Evolutionary conservation across 495 filamentous ascomycete species (phyloP).

Genomic region (Ramalina peruviana): DNA sequence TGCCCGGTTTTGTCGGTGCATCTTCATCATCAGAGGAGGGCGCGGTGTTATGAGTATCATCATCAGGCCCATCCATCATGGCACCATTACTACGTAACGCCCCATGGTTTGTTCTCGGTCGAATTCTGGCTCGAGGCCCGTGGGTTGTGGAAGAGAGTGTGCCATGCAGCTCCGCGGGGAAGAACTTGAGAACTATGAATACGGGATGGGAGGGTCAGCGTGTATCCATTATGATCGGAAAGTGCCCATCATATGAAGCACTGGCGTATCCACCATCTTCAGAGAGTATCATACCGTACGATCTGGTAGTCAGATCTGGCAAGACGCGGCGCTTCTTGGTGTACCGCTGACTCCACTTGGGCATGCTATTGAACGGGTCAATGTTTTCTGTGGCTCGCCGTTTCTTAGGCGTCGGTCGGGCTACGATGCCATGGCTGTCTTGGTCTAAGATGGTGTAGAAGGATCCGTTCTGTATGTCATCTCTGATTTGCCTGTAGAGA

Average conservation of each 20-base stretch:
- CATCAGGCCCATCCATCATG: neutral
- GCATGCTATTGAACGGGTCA: constrained; percentile 48
- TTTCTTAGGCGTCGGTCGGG: constrained; percentile 21
- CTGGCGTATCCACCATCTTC: too few species aligned
- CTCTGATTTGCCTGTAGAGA: constrained; percentile 41
- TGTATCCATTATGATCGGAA: neutral
- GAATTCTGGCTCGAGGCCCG: constrained; percentile 1
- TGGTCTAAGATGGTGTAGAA: neutral
- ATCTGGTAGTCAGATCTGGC: constrained; percentile 33
- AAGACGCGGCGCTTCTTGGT: constrained; percentile 37
- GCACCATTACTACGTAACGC: neutral
- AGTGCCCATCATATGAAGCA: neutral
- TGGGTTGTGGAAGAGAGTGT: constrained; percentile 30
- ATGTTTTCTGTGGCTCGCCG: constrained; percentile 16
- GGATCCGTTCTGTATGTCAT: constrained; percentile 25
- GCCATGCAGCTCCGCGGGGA: constrained; percentile 41
- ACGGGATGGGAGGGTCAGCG: neutral
- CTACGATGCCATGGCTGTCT: neutral
- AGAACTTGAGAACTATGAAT: constrained; percentile 36
- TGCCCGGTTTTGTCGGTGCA: constrained; percentile 26
- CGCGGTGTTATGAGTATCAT: neutral
- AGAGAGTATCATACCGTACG: constrained; percentile 31
- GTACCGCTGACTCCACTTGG: constrained; percentile 41
- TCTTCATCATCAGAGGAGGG: neutral
- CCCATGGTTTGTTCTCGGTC: constrained; percentile 16